Conservation (phyloP, 129 eudicot genomes). For the Helichrysum umbraculigerum region DNA sequence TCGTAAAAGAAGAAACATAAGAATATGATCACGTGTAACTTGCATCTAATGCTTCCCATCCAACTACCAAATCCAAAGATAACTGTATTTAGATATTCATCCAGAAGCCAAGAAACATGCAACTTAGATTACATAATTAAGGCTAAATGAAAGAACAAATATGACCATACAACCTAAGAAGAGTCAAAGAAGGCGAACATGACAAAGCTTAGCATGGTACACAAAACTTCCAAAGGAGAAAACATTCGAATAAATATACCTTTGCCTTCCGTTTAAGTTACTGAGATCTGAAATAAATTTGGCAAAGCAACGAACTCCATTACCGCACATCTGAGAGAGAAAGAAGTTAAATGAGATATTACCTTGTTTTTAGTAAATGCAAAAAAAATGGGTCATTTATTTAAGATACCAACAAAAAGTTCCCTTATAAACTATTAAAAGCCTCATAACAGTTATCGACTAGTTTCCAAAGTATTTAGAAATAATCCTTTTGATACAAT, state of each 20-base stretch:
- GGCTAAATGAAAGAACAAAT: neutral
- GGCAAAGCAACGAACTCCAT: slow-evolving; percentile 98
- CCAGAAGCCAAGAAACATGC: neutral
- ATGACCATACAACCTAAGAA: neutral
- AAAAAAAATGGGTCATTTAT: neutral
- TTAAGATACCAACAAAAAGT: neutral
- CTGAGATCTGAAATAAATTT: slow-evolving; percentile 84
- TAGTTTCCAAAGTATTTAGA: neutral
- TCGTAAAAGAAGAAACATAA: neutral
- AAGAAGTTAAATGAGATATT: neutral
- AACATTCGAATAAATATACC: slow-evolving; percentile 39
- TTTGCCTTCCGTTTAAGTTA: slow-evolving; percentile 62
- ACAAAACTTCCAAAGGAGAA: neutral
- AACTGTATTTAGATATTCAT: too few relatives aligned
- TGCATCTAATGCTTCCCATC: slow-evolving; percentile 2
- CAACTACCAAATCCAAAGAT: neutral
- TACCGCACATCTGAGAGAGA: slow-evolving; percentile 86
- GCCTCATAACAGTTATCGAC: neutral
- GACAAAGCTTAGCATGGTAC: slow-evolving; percentile 17
- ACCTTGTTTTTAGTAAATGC: neutral
- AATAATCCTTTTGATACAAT: neutral
- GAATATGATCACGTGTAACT: neutral
- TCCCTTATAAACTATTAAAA: neutral
- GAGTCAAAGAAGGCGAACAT: neutral
- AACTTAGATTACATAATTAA: neutral